Base-by-base conservation (phyloP, 306 rosid genomes). In the Casuarina glauca region DNA sequence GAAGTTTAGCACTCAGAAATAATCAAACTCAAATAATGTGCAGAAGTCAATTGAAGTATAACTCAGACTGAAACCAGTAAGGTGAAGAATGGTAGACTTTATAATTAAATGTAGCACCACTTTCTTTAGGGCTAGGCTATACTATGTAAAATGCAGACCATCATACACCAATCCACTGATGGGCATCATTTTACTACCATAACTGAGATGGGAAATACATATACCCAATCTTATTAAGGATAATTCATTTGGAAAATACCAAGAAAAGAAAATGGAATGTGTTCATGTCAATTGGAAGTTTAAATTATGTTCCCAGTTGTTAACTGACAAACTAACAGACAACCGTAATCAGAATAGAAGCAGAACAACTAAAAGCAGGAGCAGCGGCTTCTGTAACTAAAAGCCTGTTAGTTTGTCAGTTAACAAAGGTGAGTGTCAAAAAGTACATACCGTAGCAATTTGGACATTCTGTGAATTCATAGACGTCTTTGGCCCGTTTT, bases 381-480 rank as follows among this genome's bases (percentile, higher is more conserved):
- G 17, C 15, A 62, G 16, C 69, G 35, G 9, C 12, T 62, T 62
- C 69, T 54, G 60, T 26, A 70, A 53, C 75, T 54, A 67, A 72
- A 12, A 26, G 32, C 1, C 32, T 26, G 32, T 26, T 26, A 26
- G 32, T 26, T 26, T 26, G 32, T 26, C 70, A 45, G 67, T 9
- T 38, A 66, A 77, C 6, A 68, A 7, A 73, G 58, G 16, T 53
- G 17, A 16, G 35, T 69, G 50, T 36, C 72, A 52, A 49, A 5
- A 74, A 76, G 70, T 64, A 42, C 52, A 80, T 94, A 94, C 98
- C 98, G 4, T 90, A 94, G 87, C 98, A 94, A 80, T 94, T 94
- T 53, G 98, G 98, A 87, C 98, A 94, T 74, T 94, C 98, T 3
- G 97, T 92, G 64, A 94, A 94, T 84, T 89, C 97, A 32, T 89